These are phyloP conservation scores for Zasmidium cellare DNA, from an alignment of 2,329 filamentous ascomycete species.

Conservation along the genomic window DNA sequence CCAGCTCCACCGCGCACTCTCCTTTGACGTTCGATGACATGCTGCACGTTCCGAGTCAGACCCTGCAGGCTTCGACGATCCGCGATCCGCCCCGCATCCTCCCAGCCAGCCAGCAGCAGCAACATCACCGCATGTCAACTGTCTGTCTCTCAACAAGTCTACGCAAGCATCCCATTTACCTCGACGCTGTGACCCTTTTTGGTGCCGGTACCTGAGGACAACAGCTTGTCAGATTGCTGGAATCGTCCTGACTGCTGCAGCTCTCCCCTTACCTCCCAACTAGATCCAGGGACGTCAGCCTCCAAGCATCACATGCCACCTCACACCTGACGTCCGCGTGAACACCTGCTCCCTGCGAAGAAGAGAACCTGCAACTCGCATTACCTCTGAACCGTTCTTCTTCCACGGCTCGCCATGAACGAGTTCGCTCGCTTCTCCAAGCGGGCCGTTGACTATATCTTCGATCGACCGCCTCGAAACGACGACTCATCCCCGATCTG, in stretches of 20 bases:
- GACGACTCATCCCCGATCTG: conserved; percentile 76
- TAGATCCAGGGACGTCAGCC: not conserved
- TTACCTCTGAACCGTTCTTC: not conserved
- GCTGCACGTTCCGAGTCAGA: conserved; percentile 5
- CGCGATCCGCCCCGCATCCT: not conserved
- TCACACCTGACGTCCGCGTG: conserved; percentile 11
- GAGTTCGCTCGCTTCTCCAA: conserved; percentile 74
- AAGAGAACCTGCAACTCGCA: not conserved
- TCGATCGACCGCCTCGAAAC: conserved; percentile 86
- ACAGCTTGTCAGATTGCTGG: not conserved
- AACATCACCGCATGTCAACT: not conserved
- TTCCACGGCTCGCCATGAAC: conserved; percentile 51
- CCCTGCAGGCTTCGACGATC: not conserved
- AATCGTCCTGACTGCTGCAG: not conserved
- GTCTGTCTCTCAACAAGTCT: not conserved
- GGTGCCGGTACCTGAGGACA: not conserved
- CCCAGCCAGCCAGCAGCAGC: conserved; percentile 1
- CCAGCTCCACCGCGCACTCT: not conserved
- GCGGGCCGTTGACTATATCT: conserved; percentile 85
- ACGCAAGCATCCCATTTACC: not conserved
- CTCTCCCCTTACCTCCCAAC: not conserved
- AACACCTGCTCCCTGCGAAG: conserved; percentile 5
- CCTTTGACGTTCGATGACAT: conserved; percentile 10
- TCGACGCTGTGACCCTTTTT: not conserved
- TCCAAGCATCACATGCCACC: conserved; percentile 18